Conservation (phyloP, 306 rosid species). For the Dryas octopetala region DNA sequence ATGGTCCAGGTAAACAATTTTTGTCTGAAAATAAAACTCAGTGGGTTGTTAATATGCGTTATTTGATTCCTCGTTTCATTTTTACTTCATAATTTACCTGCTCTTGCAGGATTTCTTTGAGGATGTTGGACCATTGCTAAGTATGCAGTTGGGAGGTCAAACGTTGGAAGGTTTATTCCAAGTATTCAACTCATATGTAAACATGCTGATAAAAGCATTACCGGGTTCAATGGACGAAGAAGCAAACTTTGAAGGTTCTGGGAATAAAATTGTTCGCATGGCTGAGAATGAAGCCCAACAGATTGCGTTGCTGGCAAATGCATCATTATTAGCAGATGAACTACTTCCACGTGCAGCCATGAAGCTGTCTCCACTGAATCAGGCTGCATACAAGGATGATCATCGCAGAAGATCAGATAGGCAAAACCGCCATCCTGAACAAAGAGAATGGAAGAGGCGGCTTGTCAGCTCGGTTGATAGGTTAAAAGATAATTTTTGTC, state of each 20-base stretch:
- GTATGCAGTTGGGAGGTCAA: conserved; percentile 99
- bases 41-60: background rate
- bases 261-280: conserved; percentile 79
- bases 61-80: background rate
- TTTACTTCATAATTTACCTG: conserved; percentile 12
- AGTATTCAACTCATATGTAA: conserved; percentile 79
- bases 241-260: conserved; percentile 73
- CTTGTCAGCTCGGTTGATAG: conserved; percentile 82
- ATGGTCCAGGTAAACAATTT: conserved; percentile 91
- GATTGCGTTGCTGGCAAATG: conserved; percentile 97
- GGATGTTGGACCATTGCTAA: conserved; percentile 95
- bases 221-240: conserved; percentile 97
- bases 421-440: conserved; percentile 98
- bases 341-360: conserved; percentile 96
- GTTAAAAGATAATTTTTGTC: conserved; percentile 90
- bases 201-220: conserved; percentile 81
- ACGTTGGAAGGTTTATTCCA: conserved; percentile 92
- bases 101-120: conserved; percentile 88
- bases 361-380: conserved; percentile 78
- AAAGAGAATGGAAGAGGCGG: conserved; percentile 96
- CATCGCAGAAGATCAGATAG: conserved; percentile 73
- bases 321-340: conserved; percentile 89
- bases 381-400: conserved; percentile 62
- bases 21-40: conserved; percentile 5
- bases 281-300: conserved; percentile 96